phyloP scores from a whole-genome alignment of 352 stramenopile genomes.

The Pythium dissimile region DNA sequence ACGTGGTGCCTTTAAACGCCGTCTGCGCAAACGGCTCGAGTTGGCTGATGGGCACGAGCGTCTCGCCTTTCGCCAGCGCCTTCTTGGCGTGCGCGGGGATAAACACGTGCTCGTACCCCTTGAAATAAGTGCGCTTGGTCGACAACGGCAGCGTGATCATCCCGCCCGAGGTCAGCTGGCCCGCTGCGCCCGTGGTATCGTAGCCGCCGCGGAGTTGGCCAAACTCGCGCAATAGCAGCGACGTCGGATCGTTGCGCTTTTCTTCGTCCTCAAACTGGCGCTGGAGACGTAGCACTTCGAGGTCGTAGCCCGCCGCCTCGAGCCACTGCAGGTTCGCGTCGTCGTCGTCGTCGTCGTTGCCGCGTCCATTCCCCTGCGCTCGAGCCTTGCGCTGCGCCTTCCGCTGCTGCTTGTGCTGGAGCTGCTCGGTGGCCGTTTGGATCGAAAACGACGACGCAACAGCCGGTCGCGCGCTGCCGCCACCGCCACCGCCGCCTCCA shows the following conservation, averaged over 20 bases:
- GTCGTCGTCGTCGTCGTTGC: constrained; percentile 20
- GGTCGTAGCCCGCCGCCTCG: constrained; percentile 72
- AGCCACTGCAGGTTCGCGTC: constrained; percentile 61
- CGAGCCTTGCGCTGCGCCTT: constrained; percentile 36
- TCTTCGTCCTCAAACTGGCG: constrained; percentile 71
- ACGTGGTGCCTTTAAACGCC: constrained; percentile 70
- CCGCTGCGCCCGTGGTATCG: constrained; percentile 58
- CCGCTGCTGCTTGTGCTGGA: constrained; percentile 44
- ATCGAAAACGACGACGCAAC: constrained; percentile 56
- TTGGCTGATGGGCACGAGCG: constrained; percentile 54
- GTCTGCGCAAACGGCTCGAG: constrained; percentile 75
- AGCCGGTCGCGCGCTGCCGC: constrained; percentile 15
- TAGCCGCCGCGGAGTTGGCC: constrained; percentile 64
- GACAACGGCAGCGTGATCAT: constrained; percentile 47
- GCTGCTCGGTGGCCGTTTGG: constrained; percentile 51
- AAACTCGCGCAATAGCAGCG: constrained; percentile 73
- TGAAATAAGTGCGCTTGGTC: constrained; percentile 73
- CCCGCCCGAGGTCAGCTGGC: constrained; percentile 57
- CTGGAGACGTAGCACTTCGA: constrained; percentile 70
- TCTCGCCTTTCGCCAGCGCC: constrained; percentile 47
- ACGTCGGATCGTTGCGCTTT: constrained; percentile 53
- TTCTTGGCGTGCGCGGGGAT: constrained; percentile 73
- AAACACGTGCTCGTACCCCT: constrained; percentile 82
- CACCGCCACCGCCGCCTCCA: neutral
- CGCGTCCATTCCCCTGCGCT: constrained; percentile 14